Evolutionary conservation across 106 monocot genomes (phyloP).

Genomic region (Apostasia shenzhenica): DNA sequence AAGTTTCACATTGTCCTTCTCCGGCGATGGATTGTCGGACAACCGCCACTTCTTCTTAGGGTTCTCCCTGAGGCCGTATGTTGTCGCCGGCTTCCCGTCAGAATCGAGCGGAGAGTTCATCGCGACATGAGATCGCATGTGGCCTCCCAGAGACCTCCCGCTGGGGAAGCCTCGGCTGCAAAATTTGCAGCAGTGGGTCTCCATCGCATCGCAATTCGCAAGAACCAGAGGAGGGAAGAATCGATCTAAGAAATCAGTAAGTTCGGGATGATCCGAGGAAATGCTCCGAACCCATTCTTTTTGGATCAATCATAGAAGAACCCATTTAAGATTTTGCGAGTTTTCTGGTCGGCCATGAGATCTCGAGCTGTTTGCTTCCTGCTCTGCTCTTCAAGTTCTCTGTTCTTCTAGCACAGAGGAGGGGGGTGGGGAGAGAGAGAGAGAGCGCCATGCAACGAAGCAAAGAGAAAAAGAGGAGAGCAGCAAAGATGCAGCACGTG

Average conservation of each 20-base stretch:
- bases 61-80: constrained; percentile 13
- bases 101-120: not conserved
- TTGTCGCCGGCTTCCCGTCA: not conserved
- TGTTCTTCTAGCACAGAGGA: too few species aligned
- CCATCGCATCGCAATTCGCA: too few species aligned
- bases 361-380: not conserved
- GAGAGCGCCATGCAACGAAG: too few species aligned
- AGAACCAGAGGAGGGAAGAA: not conserved
- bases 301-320: not conserved
- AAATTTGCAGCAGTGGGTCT: constrained; percentile 31
- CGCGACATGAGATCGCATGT: constrained; percentile 46
- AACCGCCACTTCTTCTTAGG: constrained; percentile 13
- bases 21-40: not conserved
- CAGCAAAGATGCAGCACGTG: too few species aligned
- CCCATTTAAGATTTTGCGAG: not conserved
- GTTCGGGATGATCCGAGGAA: not conserved
- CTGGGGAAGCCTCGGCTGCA: constrained; percentile 32
- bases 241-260: not conserved
- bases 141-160: constrained; percentile 41
- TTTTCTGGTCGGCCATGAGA: not conserved
- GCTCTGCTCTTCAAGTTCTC: not conserved
- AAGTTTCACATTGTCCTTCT: not conserved
- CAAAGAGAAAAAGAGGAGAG: too few species aligned
- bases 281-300: not conserved
- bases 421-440: too few species aligned